Evolutionary conservation across 768 basidiomycete species (phyloP), one percentile per base, ranked within the genome.

Genomic region (Strobilomyces echinocephalus): DNA sequence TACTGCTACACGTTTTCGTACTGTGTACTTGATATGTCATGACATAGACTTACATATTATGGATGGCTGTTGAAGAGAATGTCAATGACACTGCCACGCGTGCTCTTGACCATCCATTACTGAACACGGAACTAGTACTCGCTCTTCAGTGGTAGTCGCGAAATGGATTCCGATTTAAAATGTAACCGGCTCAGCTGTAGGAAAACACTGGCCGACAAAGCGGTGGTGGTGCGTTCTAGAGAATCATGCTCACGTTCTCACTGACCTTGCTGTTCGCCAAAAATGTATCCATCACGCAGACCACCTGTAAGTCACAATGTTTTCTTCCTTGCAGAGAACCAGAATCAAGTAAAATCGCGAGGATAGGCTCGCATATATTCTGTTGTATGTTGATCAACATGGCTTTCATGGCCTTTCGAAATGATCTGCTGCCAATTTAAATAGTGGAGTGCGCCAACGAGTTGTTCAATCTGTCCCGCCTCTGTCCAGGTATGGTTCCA

Each of bases 371-470:
- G 51, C 89, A 91, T 74, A 90, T 91, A 69, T 91, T 91, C 66
- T 91, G 89, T 65, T 77, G 89, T 87, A 69, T 62, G 66, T 58
- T 18, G 39, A 28, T 33, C 35, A 20, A 38, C 39, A 49, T 26
- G 14, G 16, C 28, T 30, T 35, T 4, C 21, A 18, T 11, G 24
- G 12, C 40, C 44, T 40, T 21, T 33, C 24, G 49, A 26, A 39
- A 40, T 46, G 21, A 53, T 43, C 18, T 33, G 31, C 41, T 39
- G 44, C 8, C 45, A 46, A 24, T 24, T 24, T 24, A 24, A 45
- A 56, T 45, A 90, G 90, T 91, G 51, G 85, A 87, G 26, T 93
- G 91, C 65, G 91, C 91, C 24, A 91, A 89, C 63, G 87, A 91
- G 63, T 67, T 90, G 28, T 93, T 93, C 70, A 87, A 82, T 57